These are phyloP conservation scores for Fusarium sp. DNA, from an alignment of 2,329 filamentous ascomycete genomes.

Conservation along the genomic window DNA sequence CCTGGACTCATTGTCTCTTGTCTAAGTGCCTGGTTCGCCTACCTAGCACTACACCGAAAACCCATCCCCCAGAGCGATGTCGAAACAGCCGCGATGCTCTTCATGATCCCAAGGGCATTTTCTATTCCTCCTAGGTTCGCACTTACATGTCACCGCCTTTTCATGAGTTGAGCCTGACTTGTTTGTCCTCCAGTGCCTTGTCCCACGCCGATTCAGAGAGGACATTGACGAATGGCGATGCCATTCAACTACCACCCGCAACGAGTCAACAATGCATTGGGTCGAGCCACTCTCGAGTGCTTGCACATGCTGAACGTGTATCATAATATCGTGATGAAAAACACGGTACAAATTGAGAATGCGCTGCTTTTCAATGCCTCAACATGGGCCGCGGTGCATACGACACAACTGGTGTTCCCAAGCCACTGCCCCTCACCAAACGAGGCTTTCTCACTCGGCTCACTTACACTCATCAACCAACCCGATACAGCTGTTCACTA, in stretches of 20 bases:
- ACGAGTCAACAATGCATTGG: not conserved
- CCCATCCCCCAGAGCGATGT: accelerated
- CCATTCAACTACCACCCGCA: not conserved
- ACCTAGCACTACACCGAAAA: not conserved
- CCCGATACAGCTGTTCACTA: not conserved
- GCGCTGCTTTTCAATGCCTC: not conserved
- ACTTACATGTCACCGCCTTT: accelerated
- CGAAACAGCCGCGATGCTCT: not conserved
- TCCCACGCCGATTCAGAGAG: not conserved
- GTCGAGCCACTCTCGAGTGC: accelerated
- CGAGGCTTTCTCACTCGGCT: not conserved
- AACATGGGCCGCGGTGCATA: not conserved
- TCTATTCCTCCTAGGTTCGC: accelerated
- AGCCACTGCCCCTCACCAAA: not conserved
- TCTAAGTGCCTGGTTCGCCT: conserved; percentile 3
- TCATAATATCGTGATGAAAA: not conserved
- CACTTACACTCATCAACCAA: not conserved
- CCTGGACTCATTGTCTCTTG: not conserved
- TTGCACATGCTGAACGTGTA: not conserved
- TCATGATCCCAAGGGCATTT: not conserved
- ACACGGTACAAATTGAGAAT: not conserved
- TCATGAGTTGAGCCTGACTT: not conserved
- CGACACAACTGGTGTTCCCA: not conserved
- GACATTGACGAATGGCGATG: not conserved
- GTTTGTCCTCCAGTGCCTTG: not conserved